A percentile compares a stretch with the other conserved stretches of the same genome.
These are phyloP conservation scores for Melastoma malabathricum DNA, from an alignment of 345 rosid genomes.

Conservation along the genomic window DNA sequence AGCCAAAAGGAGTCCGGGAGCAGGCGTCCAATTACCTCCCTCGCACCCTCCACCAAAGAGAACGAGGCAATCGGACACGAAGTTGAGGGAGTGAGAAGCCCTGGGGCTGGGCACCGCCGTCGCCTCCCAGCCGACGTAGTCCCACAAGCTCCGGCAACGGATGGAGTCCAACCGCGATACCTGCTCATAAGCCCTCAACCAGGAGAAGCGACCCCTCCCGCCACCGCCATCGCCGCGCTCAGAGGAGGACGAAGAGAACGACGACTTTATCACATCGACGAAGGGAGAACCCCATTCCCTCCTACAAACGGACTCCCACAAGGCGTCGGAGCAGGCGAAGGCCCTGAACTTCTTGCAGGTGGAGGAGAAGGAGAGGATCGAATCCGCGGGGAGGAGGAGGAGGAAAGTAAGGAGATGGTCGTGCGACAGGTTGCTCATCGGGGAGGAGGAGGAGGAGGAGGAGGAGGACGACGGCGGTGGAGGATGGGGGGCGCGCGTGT, in stretches of 20 bases:
- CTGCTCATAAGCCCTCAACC: slow-evolving; percentile 58
- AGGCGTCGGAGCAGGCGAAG: slow-evolving; percentile 34
- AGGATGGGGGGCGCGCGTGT: too few species aligned
- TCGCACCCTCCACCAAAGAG: slow-evolving; percentile 91
- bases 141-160: slow-evolving; percentile 36
- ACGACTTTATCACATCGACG: slow-evolving; percentile 45
- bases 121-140: slow-evolving; percentile 21
- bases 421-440: slow-evolving; percentile 29
- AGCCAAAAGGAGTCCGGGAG: too few species aligned
- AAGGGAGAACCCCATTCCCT: slow-evolving; percentile 60
- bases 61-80: slow-evolving; percentile 71
- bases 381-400: slow-evolving; percentile 66
- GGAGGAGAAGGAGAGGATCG: slow-evolving; percentile 53
- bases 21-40: slow-evolving; percentile 49
- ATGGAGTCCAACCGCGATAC: slow-evolving; percentile 49
- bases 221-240: slow-evolving; percentile 4
- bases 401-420: slow-evolving; percentile 63
- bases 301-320: slow-evolving; percentile 70
- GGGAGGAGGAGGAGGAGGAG: neutral
- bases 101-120: slow-evolving; percentile 43
- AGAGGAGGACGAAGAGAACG: slow-evolving; percentile 15
- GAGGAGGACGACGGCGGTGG: neutral
- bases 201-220: slow-evolving; percentile 20
- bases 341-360: slow-evolving; percentile 57
- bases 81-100: slow-evolving; percentile 93